These are phyloP conservation scores for Carex myosuroides DNA, from an alignment of 176 grass and related monocot species.

Conservation along the genomic window DNA sequence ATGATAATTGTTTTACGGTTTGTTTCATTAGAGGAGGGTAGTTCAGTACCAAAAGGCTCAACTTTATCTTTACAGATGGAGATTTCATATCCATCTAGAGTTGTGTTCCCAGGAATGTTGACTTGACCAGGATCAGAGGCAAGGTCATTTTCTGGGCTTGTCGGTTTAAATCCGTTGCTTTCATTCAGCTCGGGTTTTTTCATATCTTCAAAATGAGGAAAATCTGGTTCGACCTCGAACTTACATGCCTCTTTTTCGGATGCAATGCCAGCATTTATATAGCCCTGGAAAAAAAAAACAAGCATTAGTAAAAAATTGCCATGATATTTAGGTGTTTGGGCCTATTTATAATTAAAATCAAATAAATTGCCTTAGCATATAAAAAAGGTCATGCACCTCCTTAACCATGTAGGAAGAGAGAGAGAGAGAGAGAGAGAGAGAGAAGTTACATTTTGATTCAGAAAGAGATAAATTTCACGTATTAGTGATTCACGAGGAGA, in stretches of 20 bases:
- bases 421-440: background rate
- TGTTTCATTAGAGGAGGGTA: conserved; percentile 23
- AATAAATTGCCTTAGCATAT: background rate
- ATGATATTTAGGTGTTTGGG: background rate
- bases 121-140: conserved; percentile 17
- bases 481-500: conserved; percentile 41
- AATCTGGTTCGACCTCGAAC: background rate
- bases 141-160: conserved; percentile 29
- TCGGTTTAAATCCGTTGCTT: conserved; percentile 31
- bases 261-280: conserved; percentile 96
- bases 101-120: conserved; percentile 22
- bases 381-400: background rate
- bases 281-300: conserved; percentile 45
- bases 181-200: conserved; percentile 34
- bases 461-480: conserved; percentile 80
- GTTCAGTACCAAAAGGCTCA: background rate
- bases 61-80: background rate
- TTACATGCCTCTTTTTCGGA: conserved; percentile 32
- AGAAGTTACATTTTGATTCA: conserved; percentile 79
- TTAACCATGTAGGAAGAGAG: background rate
- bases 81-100: background rate
- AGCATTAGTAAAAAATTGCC: background rate
- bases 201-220: conserved; percentile 31
- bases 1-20: conserved; percentile 56
- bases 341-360: background rate